Evolutionary conservation across 352 stramenopile species (phyloP), one percentile per base, ranked within the genome.

Genomic region (Globisporangium nagaii): DNA sequence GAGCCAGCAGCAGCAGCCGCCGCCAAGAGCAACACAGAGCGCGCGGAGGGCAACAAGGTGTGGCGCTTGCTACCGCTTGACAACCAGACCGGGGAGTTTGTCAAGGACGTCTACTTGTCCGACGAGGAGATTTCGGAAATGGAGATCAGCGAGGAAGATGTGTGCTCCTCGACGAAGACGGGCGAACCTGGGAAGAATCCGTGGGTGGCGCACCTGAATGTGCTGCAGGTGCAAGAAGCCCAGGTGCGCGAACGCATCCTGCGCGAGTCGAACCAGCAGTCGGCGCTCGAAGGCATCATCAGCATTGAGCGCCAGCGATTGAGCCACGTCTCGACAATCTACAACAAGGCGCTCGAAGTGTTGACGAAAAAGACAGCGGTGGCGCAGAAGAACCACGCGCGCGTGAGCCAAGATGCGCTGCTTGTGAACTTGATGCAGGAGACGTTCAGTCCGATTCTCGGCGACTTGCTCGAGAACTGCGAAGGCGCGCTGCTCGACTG

Each of bases 261-360:
- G 47, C 55, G 59, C 5, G 74, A 86, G 52, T 69, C 64, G 0
- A 83, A 88, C 20, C 70, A 83, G 13, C 68, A 86, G 19, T 65
- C 71, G 22, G 74, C 76, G 3, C 58, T 91, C n/a, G 66, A 89
- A 35, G 73, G 68, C 7, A 82, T 91, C 13, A 74, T 88, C 40
- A 82, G 79, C 58, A 86, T 88, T 31, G 79, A 91, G 57, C 74
- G 84, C 42, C 76, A 88, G 43, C 75, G 76, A 3, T 51, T 91
- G 12, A 75, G 67, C 51, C 59, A 81, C 31, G 61, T 83, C 15
- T 82, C 74, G 24, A 56, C 70, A 2, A 65, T 83, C 13, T 91
- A 91, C 56, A 73, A 66, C 9, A 77, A 83, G 39, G 73, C 73
- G 19, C 75, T 89, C 47, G 65, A 66, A 30, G 72, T 60, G 15